These are phyloP conservation scores for Chrysoporthe puriensis DNA, from an alignment of 2,329 filamentous ascomycete species.

Conservation along the genomic window DNA sequence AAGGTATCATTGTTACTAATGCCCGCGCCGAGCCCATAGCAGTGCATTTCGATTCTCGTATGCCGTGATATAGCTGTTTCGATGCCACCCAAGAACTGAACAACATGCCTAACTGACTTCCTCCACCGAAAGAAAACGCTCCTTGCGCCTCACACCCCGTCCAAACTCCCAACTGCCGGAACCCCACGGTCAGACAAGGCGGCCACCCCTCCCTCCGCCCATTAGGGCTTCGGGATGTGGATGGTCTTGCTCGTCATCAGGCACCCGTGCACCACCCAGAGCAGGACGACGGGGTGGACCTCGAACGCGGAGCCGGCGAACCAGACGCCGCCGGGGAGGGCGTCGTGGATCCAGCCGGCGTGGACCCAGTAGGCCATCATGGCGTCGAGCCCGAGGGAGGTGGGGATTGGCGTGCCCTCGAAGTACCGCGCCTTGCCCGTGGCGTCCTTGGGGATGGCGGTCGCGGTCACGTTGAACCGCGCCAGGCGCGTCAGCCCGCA, in stretches of 20 bases:
- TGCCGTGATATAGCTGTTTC: not conserved
- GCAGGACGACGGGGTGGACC: constrained; percentile 78
- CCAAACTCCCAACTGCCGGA: not conserved
- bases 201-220: no score
- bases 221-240: constrained; percentile 85
- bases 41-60: constrained; percentile 10
- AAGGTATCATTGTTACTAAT: constrained; percentile 23
- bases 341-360: constrained; percentile 76
- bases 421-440: constrained; percentile 93
- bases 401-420: constrained; percentile 95
- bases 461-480: constrained; percentile 95
- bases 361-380: constrained; percentile 85
- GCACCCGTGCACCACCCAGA: constrained; percentile 89
- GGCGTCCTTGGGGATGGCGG: constrained; percentile 86
- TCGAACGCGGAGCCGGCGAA: constrained; percentile 71
- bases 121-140: not conserved
- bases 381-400: constrained; percentile 76
- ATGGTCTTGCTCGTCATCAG: constrained; percentile 95
- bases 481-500: constrained; percentile 92
- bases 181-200: not conserved
- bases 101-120: not conserved
- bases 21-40: not conserved
- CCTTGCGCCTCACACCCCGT: not conserved
- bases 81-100: not conserved
- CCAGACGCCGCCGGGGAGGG: constrained; percentile 76